phyloP scores from a whole-genome alignment of 2,329 filamentous ascomycete genomes.

The Ascochyta lentis region DNA sequence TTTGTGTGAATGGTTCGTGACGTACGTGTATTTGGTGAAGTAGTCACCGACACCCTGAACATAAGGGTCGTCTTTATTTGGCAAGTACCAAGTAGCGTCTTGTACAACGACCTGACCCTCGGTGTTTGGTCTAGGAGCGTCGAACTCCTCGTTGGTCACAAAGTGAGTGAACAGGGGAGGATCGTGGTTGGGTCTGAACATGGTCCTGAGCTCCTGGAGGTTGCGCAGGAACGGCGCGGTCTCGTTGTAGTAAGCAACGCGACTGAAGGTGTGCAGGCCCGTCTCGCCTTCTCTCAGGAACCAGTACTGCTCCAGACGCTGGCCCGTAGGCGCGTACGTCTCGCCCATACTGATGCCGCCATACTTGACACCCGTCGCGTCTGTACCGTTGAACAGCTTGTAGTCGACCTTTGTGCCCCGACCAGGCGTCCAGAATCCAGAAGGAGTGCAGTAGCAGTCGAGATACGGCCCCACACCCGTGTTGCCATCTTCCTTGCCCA shows the following conservation, averaged over 20 bases:
- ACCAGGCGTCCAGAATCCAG: slow-evolving; percentile 62
- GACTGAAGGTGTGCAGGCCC: slow-evolving; percentile 59
- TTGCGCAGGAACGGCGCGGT: slow-evolving; percentile 63
- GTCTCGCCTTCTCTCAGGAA: slow-evolving; percentile 67
- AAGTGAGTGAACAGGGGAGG: slow-evolving; percentile 52
- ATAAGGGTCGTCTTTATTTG: slow-evolving; percentile 58
- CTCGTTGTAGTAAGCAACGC: slow-evolving; percentile 65
- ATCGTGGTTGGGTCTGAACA: slow-evolving; percentile 64
- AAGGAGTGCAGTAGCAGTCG: slow-evolving; percentile 41
- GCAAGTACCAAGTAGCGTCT: slow-evolving; percentile 68
- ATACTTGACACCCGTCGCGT: slow-evolving; percentile 60
- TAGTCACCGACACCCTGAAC: slow-evolving; percentile 63
- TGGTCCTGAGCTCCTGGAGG: slow-evolving; percentile 64
- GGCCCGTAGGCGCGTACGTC: slow-evolving; percentile 63
- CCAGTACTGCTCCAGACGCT: slow-evolving; percentile 68
- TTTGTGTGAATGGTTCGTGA: not conserved
- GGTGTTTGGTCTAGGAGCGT: slow-evolving; percentile 59
- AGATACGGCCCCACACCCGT: slow-evolving; percentile 47
- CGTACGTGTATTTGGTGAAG: slow-evolving; percentile 68
- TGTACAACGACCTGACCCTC: slow-evolving; percentile 61
- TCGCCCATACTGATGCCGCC: slow-evolving; percentile 66
- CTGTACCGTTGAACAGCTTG: slow-evolving; percentile 48
- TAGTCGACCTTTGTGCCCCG: slow-evolving; percentile 60
- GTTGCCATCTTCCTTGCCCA: slow-evolving; percentile 28
- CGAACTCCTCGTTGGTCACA: slow-evolving; percentile 62